Percentiles rank a stretch among this genome's conserved stretches.
Evolutionary conservation across 106 monocot species (phyloP).

Genomic region (Allium cepa): DNA sequence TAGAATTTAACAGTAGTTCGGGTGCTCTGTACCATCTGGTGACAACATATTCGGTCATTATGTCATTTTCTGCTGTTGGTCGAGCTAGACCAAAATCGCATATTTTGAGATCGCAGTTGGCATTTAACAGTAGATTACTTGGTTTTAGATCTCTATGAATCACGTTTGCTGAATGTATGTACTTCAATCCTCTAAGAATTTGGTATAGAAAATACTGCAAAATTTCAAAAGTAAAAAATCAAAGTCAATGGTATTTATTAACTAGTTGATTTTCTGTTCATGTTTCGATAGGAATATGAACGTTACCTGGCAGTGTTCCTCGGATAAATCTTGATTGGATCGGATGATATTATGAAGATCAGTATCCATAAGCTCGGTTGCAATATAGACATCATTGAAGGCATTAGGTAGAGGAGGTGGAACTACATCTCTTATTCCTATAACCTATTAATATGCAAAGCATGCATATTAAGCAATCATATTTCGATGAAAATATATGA

Average conservation of each 20-base stretch:
- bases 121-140: conserved; percentile 81
- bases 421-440: conserved; percentile 27
- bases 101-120: conserved; percentile 90
- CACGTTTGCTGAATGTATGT: conserved; percentile 91
- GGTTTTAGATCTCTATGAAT: conserved; percentile 97
- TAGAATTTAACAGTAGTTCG: conserved; percentile 83
- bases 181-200: conserved; percentile 90
- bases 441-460: conserved; percentile 13
- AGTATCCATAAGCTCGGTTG: conserved; percentile 29
- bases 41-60: conserved; percentile 95
- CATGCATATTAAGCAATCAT: background rate
- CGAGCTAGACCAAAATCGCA: conserved; percentile 96
- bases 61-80: conserved; percentile 72
- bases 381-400: conserved; percentile 36
- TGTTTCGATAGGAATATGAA: background rate
- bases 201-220: conserved; percentile 96
- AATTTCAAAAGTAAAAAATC: no score
- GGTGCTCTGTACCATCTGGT: conserved; percentile 98
- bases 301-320: conserved; percentile 27
- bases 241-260: no score
- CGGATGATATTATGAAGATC: conserved; percentile 35
- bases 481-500: background rate
- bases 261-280: background rate
- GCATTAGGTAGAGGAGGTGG: conserved; percentile 16
- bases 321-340: conserved; percentile 31